phyloP scores from a whole-genome alignment of 495 filamentous ascomycete species.

The Penicillium riverlandense region DNA sequence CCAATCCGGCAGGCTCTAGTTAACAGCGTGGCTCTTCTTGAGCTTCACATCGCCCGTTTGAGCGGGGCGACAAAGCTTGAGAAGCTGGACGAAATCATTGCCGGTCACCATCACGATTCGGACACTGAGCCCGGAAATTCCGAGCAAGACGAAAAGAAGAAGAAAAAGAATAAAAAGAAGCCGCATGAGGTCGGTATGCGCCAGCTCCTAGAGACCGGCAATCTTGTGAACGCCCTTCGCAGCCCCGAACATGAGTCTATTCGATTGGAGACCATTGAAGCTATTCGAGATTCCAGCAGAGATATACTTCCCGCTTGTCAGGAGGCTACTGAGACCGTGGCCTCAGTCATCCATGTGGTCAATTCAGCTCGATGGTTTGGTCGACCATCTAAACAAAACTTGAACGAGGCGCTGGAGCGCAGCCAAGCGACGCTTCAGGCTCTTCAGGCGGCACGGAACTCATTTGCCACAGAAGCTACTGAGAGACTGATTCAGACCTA shows the following conservation, averaged over 20 bases:
- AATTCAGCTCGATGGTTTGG: conserved; percentile 23
- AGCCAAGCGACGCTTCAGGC: conserved; percentile 6
- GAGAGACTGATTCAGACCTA: conserved; percentile 18
- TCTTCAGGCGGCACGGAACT: conserved; percentile 1
- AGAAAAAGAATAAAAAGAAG: conserved; percentile 9
- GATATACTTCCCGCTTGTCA: conserved; percentile 18
- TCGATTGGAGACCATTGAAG: conserved; percentile 18
- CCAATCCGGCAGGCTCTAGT: conserved; percentile 16
- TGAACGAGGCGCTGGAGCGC: conserved; percentile 10
- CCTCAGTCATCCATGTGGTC: conserved; percentile 14
- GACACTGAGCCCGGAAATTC: background rate
- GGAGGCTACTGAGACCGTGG: conserved; percentile 10
- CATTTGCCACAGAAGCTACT: conserved; percentile 17
- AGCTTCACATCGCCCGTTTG: conserved; percentile 18
- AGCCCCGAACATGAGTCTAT: conserved; percentile 17
- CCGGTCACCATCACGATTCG: conserved; percentile 1
- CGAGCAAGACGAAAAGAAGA: background rate
- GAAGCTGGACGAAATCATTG: conserved; percentile 8
- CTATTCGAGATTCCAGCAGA: conserved; percentile 12
- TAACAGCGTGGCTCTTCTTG: conserved; percentile 11
- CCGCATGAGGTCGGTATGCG: conserved; percentile 19
- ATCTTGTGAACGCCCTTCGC: conserved; percentile 14
- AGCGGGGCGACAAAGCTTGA: conserved; percentile 16
- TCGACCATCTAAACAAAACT: conserved; percentile 8
- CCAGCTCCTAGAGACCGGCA: conserved; percentile 19